These are phyloP conservation scores for Aspergillus sp. DNA, from an alignment of 2,329 filamentous ascomycete species.

Conservation along the genomic window DNA sequence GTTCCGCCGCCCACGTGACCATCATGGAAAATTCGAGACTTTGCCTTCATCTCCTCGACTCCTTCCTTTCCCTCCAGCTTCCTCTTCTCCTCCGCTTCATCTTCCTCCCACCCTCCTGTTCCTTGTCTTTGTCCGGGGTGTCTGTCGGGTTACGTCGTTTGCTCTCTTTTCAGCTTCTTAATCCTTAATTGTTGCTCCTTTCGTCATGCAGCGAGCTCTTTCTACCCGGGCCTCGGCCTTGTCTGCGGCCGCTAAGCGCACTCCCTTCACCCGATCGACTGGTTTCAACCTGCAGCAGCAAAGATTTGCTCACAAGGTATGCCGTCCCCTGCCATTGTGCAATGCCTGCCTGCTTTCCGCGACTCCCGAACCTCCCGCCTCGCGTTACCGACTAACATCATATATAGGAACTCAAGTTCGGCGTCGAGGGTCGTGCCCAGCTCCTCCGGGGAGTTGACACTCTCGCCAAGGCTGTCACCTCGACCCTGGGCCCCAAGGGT, in stretches of 20 bases:
- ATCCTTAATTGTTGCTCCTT: slow-evolving; percentile 16
- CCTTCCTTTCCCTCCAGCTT: slow-evolving; percentile 19
- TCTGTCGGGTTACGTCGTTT: slow-evolving; percentile 23
- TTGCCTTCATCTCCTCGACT: slow-evolving; percentile 28
- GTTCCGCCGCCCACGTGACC: slow-evolving; percentile 30
- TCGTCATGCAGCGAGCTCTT: slow-evolving; percentile 90
- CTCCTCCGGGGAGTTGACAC: slow-evolving; percentile 94
- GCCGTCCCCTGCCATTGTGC: slow-evolving; percentile 14
- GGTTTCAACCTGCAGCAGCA: slow-evolving; percentile 73
- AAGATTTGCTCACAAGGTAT: slow-evolving; percentile 94
- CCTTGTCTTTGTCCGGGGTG: slow-evolving; percentile 16
- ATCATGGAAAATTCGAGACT: slow-evolving; percentile 36
- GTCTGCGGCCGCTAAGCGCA: slow-evolving; percentile 49
- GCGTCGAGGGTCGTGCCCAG: slow-evolving; percentile 82
- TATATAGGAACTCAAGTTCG: slow-evolving; percentile 87
- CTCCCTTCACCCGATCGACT: slow-evolving; percentile 52
- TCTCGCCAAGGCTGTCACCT: slow-evolving; percentile 88
- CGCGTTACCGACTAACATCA: slow-evolving; percentile 19
- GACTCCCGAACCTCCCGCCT: slow-evolving; percentile 12
- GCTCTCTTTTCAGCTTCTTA: slow-evolving; percentile 13
- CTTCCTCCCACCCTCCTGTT: slow-evolving; percentile 22
- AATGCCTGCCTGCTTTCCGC: slow-evolving; percentile 9
- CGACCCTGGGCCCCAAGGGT: slow-evolving; percentile 94
- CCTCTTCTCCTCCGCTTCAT: slow-evolving; percentile 21
- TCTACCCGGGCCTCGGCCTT: slow-evolving; percentile 75